Evolutionary conservation across 2,329 filamentous ascomycete genomes (phyloP).

Genomic region (Phyllosticta citribraziliensis): DNA sequence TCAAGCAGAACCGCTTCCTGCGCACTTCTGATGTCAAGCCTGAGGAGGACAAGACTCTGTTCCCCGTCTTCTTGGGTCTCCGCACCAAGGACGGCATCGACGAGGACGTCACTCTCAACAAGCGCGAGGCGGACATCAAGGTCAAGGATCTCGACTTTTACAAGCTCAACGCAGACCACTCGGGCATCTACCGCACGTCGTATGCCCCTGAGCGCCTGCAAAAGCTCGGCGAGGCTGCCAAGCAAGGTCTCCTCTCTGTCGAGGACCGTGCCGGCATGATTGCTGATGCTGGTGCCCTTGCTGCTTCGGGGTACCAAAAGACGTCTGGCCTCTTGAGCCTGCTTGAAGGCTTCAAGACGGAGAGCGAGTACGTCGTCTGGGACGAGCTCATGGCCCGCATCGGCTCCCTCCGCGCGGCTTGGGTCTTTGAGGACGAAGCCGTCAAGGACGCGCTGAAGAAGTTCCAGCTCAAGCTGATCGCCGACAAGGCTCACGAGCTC

Average conservation of each 20-base stretch:
- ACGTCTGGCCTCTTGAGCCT: constrained; percentile 81
- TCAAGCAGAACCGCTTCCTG: constrained; percentile 93
- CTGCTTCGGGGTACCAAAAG: constrained; percentile 84
- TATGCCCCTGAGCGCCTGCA: constrained; percentile 75
- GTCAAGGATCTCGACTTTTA: constrained; percentile 76
- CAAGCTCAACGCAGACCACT: constrained; percentile 94
- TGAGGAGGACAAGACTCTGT: constrained; percentile 80
- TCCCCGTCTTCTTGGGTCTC: constrained; percentile 80
- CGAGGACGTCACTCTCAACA: constrained; percentile 60
- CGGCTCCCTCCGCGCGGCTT: constrained; percentile 68
- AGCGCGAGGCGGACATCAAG: constrained; percentile 69
- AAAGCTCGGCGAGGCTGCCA: constrained; percentile 82
- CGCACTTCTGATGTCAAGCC: constrained; percentile 87
- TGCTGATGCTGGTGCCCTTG: constrained; percentile 81
- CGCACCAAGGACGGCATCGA: constrained; percentile 76
- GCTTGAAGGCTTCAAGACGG: constrained; percentile 70
- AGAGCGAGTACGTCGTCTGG: constrained; percentile 90
- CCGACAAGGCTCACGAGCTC: constrained; percentile 70
- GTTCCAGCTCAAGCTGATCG: constrained; percentile 72
- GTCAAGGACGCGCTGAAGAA: constrained; percentile 66
- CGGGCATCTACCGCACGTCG: constrained; percentile 81
- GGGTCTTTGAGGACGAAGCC: constrained; percentile 75
- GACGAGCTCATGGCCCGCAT: constrained; percentile 78
- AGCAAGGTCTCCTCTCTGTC: constrained; percentile 66
- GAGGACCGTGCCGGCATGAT: constrained; percentile 90